Base-by-base conservation (phyloP, 352 stramenopile species). In the Phytophthora aleatoria region DNA sequence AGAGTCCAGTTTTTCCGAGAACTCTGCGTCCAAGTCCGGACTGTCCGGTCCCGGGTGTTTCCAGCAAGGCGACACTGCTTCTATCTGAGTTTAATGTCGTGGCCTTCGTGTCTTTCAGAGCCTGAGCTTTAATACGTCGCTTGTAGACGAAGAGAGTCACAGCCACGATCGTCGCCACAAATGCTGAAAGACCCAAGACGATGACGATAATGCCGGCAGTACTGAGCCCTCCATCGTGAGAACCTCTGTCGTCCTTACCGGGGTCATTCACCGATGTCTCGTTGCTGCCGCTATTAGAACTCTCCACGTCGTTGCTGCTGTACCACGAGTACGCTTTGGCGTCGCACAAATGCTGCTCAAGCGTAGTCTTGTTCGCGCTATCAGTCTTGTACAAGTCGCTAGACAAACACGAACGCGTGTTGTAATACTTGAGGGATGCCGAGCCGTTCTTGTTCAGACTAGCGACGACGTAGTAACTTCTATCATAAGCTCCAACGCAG, bases 391-490 rank as follows among this genome's bases (percentile, higher is more conserved):
- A 72, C 51, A 35, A 57, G 31, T 52, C 20, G 0, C 28, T 27
- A 0, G 53, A 35, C 6, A 52, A 50, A 26, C 65, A 73, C 15
- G 58, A 61, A 9, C 59, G 50, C 15, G 57, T 11, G 9, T 47
- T 73, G 42, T 33, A 73, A 13, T 53, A 64, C 10, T 52, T 41
- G 1, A 73, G 8, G 12, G 59, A 69, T 10, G 65, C 65, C 10
- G 65, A 69, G 5, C 65, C 65, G 20, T 69, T 73, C n/a, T 39
- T n/a, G 5, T 65, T 39, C 4, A 73, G 30, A 39, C 43, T 57
- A 1, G 65, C 65, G 12, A 69, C 50, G 9, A 72, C 58, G 51
- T 72, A 72, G 58, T 72, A 72, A 27, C 64, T 72, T 26, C 47
- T 66, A n/a, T 69, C 50, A 36, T 69, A 73, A 4, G 57, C 59